Evolutionary conservation across 2,329 filamentous ascomycete genomes (phyloP), one percentile per base, ranked within the genome.

Genomic region (Cladorrhinum sp.): DNA sequence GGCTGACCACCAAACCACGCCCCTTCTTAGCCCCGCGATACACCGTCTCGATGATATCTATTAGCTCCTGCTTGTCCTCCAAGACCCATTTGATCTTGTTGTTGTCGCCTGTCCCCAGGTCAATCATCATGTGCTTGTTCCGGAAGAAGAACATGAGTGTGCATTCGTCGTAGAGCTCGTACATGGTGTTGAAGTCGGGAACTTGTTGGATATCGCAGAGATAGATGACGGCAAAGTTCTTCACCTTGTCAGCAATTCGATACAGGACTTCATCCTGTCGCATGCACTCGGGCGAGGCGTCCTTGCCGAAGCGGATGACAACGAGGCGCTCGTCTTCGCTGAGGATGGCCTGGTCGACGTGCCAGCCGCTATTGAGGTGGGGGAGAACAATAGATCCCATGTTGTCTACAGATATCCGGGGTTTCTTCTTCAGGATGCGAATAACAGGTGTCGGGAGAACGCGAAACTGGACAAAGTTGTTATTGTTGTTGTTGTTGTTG

Each of bases 1-100:
- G 95, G 72, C 92, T 96, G 66, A 98, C 92, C 45, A 99, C 95
- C 68, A 99, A 78, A 89, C 96, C 95, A 57, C 93, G 83, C 0
- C 96, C 95, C 79, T 99, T 99, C 83, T 96, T 98, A 29, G 95
- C 95, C n/a, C 95, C 95, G 61, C 93, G 88, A 74, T 98, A 99
- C 63, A 99, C 93, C 3, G 93, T 97, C 81, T 99, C 95, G 72
- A 98, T 88, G 67, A 99, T 99, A 77, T 99, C 95, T 71, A 99
- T 96, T 70, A 99, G 81, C 79, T 99, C 95, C 75, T 98, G 93
- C 78, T 99, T 98, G 73, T 99, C 93, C 77, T 98, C 93, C 57
- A 96, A 80, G 52, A 96, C 91, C 88, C 92, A 96, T 74, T 97
- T 97, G 68, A 97, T 81, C 76, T 98, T 98, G 76, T 99, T 99